These are phyloP conservation scores for Oligophagozyma castellii DNA, from an alignment of 1,139 yeast genomes.

Conservation along the genomic window DNA sequence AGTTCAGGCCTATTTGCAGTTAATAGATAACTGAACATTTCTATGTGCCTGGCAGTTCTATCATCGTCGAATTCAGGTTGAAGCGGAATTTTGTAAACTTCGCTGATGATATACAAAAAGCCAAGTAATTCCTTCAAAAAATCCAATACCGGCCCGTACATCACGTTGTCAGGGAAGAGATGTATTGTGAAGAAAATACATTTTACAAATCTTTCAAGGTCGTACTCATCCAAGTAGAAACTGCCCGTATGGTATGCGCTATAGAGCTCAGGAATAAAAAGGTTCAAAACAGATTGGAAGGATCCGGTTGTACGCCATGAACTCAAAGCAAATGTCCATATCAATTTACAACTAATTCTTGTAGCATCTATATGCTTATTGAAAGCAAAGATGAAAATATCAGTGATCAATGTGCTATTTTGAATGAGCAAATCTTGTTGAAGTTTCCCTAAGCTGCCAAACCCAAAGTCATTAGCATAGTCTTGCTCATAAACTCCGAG, in stretches of 20 bases:
- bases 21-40: constrained; percentile 63
- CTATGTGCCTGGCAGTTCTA: constrained; percentile 66
- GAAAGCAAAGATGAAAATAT: constrained; percentile 52
- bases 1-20: constrained; percentile 72
- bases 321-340: constrained; percentile 42
- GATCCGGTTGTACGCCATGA: constrained; percentile 11
- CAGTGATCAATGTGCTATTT: constrained; percentile 48
- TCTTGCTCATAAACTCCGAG: constrained; percentile 4
- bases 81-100: constrained; percentile 60
- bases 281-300: constrained; percentile 11
- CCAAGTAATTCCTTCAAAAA: constrained; percentile 47
- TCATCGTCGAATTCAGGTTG: constrained; percentile 83
- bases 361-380: constrained; percentile 56
- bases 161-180: constrained; percentile 48
- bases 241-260: constrained; percentile 17
- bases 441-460: constrained; percentile 53
- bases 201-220: constrained; percentile 12
- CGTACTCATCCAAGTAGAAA: constrained; percentile 13
- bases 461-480: constrained; percentile 36
- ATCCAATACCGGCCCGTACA: constrained; percentile 37
- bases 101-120: constrained; percentile 53
- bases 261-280: constrained; percentile 17
- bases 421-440: constrained; percentile 54
- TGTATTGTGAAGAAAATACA: constrained; percentile 12
- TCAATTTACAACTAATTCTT: constrained; percentile 47